Evolutionary conservation across 768 basidiomycete genomes (phyloP), one percentile per base, ranked within the genome.

Genomic region (Termitomyces sp.): DNA sequence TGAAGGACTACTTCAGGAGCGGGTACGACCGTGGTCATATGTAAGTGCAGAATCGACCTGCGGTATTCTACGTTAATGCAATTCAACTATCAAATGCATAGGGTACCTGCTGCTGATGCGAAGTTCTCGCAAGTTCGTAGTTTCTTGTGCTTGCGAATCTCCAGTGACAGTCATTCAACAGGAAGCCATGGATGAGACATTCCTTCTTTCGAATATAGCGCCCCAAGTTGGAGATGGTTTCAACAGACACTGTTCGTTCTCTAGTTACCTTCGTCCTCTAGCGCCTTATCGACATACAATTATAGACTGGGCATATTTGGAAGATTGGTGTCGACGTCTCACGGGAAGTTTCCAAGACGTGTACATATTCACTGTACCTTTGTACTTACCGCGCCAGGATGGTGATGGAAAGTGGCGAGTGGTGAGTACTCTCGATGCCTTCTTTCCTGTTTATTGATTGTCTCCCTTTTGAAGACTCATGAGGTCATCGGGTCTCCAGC

Each of bases 191-290:
- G 74, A 98, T 71, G 95, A 99, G 75, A 99, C 96, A 0, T 99
- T 99, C 74, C 77, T 93, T 39, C 76, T 99, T 49, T 89, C 93
- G 0, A 99, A 99, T 69, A 97, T 99, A 56, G 96, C 97, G 5
- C 97, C 97, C 46, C 97, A 99, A 81, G 94, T 99, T 28, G 97
- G 97, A 1, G 92, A 85, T 44, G 97, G 96, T 0, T 99, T 98
- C 80, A 99, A 98, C 70, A 82, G 97, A 58, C 95, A 98, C 70
- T 99, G 96, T 95, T 67, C 63, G 87, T 79, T 16, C 53, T 33
- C 54, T 32, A 1, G 38, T 42, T 54, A 24, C 38, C 18, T 18
- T 12, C 40, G 35, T 32, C 28, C 39, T 35, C n/a, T 32, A 24
- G 46, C 36, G 58, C 40, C 61, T 22, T 42, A 54, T 33, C 48